Conservation (phyloP, 768 basidiomycete genomes). For the Lentinula raphanica region DNA sequence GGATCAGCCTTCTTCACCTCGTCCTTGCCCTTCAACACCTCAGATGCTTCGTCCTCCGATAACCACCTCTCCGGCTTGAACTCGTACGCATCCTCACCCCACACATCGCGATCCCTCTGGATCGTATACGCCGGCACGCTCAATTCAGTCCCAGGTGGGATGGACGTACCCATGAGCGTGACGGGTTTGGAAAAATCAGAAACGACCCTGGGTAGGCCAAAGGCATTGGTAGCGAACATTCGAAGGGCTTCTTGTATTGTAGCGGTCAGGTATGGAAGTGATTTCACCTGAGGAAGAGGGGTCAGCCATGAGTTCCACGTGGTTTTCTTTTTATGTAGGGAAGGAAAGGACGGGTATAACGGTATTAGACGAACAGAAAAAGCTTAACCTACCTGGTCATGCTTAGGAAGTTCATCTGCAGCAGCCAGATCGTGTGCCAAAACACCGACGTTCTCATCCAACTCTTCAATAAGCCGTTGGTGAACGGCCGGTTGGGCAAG, state of each 20-base stretch:
- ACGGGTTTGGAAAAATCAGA: background rate
- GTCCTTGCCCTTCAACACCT: too few relatives aligned
- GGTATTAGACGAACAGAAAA: background rate
- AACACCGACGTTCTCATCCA: background rate
- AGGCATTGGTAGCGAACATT: conserved; percentile 3
- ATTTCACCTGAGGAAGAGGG: background rate
- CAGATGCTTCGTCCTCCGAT: background rate
- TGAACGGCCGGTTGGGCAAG: background rate
- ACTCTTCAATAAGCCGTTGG: background rate
- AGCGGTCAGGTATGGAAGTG: background rate
- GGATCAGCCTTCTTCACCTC: background rate
- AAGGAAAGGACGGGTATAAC: background rate
- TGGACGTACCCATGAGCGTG: background rate
- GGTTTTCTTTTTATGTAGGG: too few relatives aligned
- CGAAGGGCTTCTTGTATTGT: conserved; percentile 3
- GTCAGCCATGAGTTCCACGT: background rate
- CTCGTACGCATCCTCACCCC: conserved; percentile 2
- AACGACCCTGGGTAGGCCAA: background rate
- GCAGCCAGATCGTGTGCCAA: background rate
- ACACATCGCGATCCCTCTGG: background rate
- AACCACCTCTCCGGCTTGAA: background rate
- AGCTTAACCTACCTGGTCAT: background rate
- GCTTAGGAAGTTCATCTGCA: background rate
- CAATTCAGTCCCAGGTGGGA: background rate
- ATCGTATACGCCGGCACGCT: conserved; percentile 4